phyloP scores from a whole-genome alignment of 129 eudicot species.

The Saussurea involucrata region DNA sequence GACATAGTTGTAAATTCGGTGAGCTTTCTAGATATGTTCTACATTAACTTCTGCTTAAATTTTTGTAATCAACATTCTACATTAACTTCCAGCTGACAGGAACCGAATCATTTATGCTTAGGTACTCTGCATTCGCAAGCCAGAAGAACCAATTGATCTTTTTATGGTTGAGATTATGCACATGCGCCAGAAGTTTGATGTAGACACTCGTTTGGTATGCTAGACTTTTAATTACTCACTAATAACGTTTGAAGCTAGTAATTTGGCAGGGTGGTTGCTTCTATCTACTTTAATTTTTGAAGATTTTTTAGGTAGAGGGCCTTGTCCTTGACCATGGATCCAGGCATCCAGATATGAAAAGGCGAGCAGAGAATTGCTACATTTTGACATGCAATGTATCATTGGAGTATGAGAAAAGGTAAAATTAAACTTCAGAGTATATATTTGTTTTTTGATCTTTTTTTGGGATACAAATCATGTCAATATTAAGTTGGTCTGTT shows the following conservation, averaged over 20 bases:
- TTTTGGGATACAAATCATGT: neutral
- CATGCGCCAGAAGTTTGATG: constrained; percentile 97
- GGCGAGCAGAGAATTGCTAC: constrained; percentile 80
- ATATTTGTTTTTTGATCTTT: neutral
- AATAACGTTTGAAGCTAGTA: neutral
- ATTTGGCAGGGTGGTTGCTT: neutral
- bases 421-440: neutral
- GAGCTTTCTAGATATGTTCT: constrained; percentile 18
- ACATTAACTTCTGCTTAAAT: neutral
- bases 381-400: constrained; percentile 83
- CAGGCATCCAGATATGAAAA: constrained; percentile 93
- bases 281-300: neutral
- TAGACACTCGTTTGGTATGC: constrained; percentile 82
- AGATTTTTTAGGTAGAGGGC: constrained; percentile 63
- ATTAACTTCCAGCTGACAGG: neutral
- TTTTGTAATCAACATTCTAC: neutral
- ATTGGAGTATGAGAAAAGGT: constrained; percentile 92
- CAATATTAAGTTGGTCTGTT: neutral
- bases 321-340: constrained; percentile 97
- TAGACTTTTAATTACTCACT: neutral
- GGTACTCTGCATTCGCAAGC: constrained; percentile 86
- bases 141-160: constrained; percentile 81
- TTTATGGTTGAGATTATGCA: constrained; percentile 98
- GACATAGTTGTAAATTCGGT: constrained; percentile 73
- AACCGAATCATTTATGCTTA: constrained; percentile 8